Base-by-base conservation (phyloP, 2,329 filamentous ascomycete species). In the Penicillium occitanis region DNA sequence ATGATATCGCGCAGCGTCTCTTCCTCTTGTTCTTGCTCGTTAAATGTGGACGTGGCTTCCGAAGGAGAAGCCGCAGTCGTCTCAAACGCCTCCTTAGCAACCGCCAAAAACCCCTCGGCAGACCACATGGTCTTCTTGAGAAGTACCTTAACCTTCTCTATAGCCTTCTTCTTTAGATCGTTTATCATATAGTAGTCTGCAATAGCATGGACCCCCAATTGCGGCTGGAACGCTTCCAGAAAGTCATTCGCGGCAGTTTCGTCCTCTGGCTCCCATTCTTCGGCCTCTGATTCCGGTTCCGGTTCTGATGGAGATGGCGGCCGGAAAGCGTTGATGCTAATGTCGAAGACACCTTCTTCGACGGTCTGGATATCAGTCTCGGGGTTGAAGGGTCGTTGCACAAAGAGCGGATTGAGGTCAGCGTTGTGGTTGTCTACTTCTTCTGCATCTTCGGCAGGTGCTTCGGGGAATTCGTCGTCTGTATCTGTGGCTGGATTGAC, bases 181-280 rank as follows among this genome's bases (percentile, higher is more conserved):
- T 50, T 19, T 3, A 70, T 60, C 37, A 50, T 51, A 30, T 68
- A 68, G 40, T 68, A 68, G 8, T 70, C 59, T 6, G 59, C 69
- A 22, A 70, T 68, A 5, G 66, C 48, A 51, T 70, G 65, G 14
- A 69, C 37, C 1, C 37, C 22, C 8, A 68, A 51, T 13, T 69
- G 55, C 22, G 33, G 35, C 4, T 11, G 10, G 8, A 58, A 22
- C 17, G 57, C 35, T 13, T 55, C n/a, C 28, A 57, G 17, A 11
- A 61, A 46, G 3, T 19, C 8, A 33, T 33, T 14, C 2, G 50
- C 61, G 3, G 46, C 28, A 10, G 25, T 28, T 8, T 64, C 33
- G n/a, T 40, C 35, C 4, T 53, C 57, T 14, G 37, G 42, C 2
- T 11, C n/a, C 57, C 57, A 61, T 61, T 61, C 53, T 4, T 51